A percentile compares a stretch with the other conserved stretches of the same genome.
phyloP scores from a whole-genome alignment of 805 yeast genomes.

The Ascoidea asiatica region DNA sequence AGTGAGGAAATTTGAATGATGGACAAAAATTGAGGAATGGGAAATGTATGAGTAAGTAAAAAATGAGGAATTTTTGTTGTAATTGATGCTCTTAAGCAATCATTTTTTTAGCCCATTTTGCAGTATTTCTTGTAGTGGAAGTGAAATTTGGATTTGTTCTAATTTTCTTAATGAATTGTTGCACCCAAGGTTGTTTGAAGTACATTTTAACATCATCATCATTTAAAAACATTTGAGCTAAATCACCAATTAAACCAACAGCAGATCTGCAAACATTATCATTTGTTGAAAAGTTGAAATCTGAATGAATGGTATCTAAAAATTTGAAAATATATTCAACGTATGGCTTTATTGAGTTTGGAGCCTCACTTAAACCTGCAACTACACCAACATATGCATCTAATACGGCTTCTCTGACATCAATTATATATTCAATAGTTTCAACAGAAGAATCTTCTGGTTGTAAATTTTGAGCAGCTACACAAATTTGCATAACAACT shows the following conservation, averaged over 20 bases:
- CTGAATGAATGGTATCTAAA: slow-evolving; percentile 43
- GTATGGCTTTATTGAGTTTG: slow-evolving; percentile 52
- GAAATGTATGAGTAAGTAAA: not conserved
- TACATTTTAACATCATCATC: slow-evolving; percentile 53
- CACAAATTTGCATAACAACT: slow-evolving; percentile 69
- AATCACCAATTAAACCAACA: slow-evolving; percentile 86
- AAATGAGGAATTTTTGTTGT: slow-evolving; percentile 12
- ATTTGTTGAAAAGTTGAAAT: slow-evolving; percentile 42
- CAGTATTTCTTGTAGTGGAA: slow-evolving; percentile 72
- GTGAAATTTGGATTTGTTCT: slow-evolving; percentile 49
- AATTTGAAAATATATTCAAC: slow-evolving; percentile 61
- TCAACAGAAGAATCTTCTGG: slow-evolving; percentile 63
- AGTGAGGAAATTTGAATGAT: not conserved
- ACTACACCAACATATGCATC: slow-evolving; percentile 94
- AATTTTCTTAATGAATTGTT: slow-evolving; percentile 61
- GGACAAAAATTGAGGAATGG: slow-evolving; percentile 11
- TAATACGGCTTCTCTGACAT: slow-evolving; percentile 75
- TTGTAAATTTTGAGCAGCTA: slow-evolving; percentile 44
- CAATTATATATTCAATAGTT: slow-evolving; percentile 58
- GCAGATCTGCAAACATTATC: slow-evolving; percentile 73
- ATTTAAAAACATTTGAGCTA: slow-evolving; percentile 72
- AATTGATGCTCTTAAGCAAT: slow-evolving; percentile 28
- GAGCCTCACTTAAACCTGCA: slow-evolving; percentile 67
- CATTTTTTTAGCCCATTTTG: slow-evolving; percentile 92
- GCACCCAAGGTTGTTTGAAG: slow-evolving; percentile 67